Percentiles rank a stretch among this genome's conserved stretches.
Conservation (phyloP, 495 filamentous ascomycete genomes). For the Thermochaetoides thermophila region DNA sequence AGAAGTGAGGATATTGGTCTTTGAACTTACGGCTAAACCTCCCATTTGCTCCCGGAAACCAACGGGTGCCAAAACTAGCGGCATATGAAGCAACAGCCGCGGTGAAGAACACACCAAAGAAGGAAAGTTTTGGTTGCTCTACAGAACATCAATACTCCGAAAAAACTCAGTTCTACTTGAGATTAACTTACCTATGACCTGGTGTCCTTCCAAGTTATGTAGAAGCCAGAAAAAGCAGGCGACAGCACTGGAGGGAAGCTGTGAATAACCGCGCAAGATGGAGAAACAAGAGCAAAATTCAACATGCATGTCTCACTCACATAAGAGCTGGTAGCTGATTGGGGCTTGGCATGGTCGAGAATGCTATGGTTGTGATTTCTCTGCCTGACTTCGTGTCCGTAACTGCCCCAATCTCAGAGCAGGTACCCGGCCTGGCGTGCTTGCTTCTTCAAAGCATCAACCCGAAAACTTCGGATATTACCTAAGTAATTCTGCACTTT, state of each 20-base stretch:
- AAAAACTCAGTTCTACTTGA: neutral
- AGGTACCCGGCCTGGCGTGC: no score
- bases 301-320: no score
- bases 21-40: no score
- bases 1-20: no score
- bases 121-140: slow-evolving; percentile 32
- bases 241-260: slow-evolving; percentile 19
- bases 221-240: slow-evolving; percentile 31
- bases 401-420: no score
- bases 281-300: no score
- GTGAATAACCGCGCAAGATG: neutral
- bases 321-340: no score
- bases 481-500: neutral
- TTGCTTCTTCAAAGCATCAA: no score
- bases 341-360: no score
- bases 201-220: slow-evolving; percentile 28
- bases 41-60: slow-evolving; percentile 32
- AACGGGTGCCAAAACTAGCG: slow-evolving; percentile 25
- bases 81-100: slow-evolving; percentile 23
- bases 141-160: neutral
- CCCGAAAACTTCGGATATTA: neutral
- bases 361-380: no score
- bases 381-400: no score
- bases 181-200: slow-evolving; percentile 23
- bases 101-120: slow-evolving; percentile 18